Evolutionary conservation across 2,329 filamentous ascomycete genomes (phyloP), one percentile per base, ranked within the genome.

Genomic region (Aphanocladium album): DNA sequence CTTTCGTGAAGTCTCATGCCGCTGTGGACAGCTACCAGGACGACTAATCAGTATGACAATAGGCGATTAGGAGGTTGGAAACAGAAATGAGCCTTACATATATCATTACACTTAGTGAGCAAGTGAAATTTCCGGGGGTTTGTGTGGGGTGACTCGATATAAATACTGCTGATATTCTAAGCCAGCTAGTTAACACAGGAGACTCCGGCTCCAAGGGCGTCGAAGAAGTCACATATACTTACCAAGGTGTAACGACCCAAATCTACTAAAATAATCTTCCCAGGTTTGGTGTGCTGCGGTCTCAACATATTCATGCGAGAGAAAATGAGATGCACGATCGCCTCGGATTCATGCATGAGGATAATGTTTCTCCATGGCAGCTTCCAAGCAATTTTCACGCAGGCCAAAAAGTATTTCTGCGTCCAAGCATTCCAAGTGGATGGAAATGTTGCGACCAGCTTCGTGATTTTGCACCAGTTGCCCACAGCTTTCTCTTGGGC

Each of bases 271-370:
- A 51, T 33, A 3, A 51, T 7, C 14, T 2, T 35, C 3, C 17
- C 35, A n/a, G 7, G 16, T 3, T 1, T 21, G 5, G 3, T 0
- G 9, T 7, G 6, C 7, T 21, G 4, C 11, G 8, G 5, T 3
- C 17, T 17, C 17, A 7, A n/a, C 17, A 27, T 14, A 19, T 11
- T 33, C 4, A 30, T 21, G 11, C 11, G 8, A 2, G 27, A 21
- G 9, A 35, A 8, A 12, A 51, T 12, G 11, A 21, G 4, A 12
- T 35, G n/a, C 2, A n/a, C 47, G 9, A 51, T 51, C 1, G 47
- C 47, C n/a, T 51, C 47, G 3, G 27, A 51, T 35, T 51, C 47
- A 19, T 51, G 5, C 16, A 51, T 35, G n/a, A 51, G 23, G 27
- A 21, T 30, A 16, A 33, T 33, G 11, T 33, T 11, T 14, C 17